These are phyloP conservation scores for Setaria italica DNA, from an alignment of 202 grass and related monocot genomes.

Conservation along the genomic window DNA sequence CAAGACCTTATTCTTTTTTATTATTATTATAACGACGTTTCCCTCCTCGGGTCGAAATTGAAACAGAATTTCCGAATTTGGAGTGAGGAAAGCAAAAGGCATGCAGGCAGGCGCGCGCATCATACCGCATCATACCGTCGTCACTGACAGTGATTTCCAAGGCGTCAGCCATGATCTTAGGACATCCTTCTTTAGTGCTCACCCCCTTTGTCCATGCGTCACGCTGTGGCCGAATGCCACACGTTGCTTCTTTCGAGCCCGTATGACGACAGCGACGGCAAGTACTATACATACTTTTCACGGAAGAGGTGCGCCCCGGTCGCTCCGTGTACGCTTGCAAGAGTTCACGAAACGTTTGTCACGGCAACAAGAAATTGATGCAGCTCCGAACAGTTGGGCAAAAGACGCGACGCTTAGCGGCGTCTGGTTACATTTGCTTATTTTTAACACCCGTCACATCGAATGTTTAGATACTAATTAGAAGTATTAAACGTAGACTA, in stretches of 20 bases:
- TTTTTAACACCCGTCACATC: no score
- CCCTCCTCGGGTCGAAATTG: not conserved
- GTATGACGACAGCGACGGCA: not conserved
- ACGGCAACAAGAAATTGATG: not conserved
- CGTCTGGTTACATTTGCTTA: no score
- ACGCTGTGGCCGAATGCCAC: not conserved
- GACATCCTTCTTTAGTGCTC: not conserved
- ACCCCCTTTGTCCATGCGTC: not conserved
- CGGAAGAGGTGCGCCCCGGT: not conserved
- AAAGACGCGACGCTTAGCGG: not conserved
- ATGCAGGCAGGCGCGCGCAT: not conserved
- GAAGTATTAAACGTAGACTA: no score
- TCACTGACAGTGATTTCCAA: not conserved
- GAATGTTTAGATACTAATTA: no score
- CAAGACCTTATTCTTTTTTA: not conserved
- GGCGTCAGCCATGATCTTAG: not conserved
- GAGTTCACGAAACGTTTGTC: not conserved
- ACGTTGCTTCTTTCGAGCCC: not conserved
- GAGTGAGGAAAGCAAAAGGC: not conserved
- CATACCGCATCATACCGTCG: not conserved
- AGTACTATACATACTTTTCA: not conserved
- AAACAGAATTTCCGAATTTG: not conserved
- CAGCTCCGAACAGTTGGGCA: not conserved
- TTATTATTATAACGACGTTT: not conserved
- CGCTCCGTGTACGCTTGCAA: not conserved